A percentile compares a stretch with the other conserved stretches of the same genome.
Evolutionary conservation across 2,329 filamentous ascomycete species (phyloP).

Genomic region (Talaromyces rugulosus): DNA sequence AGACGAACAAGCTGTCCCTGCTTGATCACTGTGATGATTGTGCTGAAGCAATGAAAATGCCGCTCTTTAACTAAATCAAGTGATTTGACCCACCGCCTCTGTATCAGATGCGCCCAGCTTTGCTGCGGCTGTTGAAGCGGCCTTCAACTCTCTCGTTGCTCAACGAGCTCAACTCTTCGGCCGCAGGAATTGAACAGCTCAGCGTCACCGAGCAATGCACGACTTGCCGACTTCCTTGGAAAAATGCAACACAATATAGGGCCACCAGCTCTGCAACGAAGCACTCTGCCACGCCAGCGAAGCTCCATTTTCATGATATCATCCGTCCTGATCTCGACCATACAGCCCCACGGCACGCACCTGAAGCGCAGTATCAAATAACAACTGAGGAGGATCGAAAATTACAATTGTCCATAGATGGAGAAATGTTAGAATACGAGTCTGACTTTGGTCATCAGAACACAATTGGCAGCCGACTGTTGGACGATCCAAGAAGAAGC

Average conservation of each 20-base stretch:
- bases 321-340: slow-evolving; percentile 12
- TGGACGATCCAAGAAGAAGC: slow-evolving; percentile 29
- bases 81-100: background rate
- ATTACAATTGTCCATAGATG: slow-evolving; percentile 21
- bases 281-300: slow-evolving; percentile 12
- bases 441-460: slow-evolving; percentile 36
- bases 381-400: background rate
- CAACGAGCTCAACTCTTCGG: slow-evolving; percentile 23
- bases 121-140: slow-evolving; percentile 40
- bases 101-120: slow-evolving; percentile 39
- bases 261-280: background rate
- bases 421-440: slow-evolving; percentile 37
- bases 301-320: slow-evolving; percentile 27
- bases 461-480: slow-evolving; percentile 33
- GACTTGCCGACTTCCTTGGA: slow-evolving; percentile 23
- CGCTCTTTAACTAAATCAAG: background rate
- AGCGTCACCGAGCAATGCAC: slow-evolving; percentile 22
- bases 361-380: background rate
- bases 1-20: too few relatives aligned
- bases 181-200: slow-evolving; percentile 31
- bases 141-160: slow-evolving; percentile 38
- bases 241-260: slow-evolving; percentile 10
- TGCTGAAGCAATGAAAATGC: background rate
- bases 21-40: background rate
- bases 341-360: background rate